Percentiles rank a stretch among this genome's conserved stretches.
These are phyloP conservation scores for Plicaturopsis crispa DNA, from an alignment of 768 basidiomycete species.

Conservation along the genomic window DNA sequence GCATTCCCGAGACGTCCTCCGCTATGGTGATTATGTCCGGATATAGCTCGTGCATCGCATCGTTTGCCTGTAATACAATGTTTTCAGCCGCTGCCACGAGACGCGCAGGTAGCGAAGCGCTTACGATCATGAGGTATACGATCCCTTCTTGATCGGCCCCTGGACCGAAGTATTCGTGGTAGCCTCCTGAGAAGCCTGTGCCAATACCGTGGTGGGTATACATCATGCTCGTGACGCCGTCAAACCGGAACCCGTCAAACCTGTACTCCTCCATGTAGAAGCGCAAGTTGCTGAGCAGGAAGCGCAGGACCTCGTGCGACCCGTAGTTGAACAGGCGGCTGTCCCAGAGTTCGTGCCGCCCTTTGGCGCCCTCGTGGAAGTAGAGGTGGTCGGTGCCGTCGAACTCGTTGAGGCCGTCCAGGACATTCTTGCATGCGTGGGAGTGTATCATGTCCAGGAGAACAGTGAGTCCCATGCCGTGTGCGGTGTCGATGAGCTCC, in stretches of 20 bases:
- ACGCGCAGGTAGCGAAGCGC: conserved; percentile 20
- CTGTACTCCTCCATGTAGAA: conserved; percentile 94
- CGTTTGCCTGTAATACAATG: conserved; percentile 68
- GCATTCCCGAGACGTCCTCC: conserved; percentile 99
- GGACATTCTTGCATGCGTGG: conserved; percentile 95
- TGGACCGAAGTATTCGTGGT: conserved; percentile 95
- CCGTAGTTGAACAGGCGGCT: conserved; percentile 97
- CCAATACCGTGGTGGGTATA: conserved; percentile 98
- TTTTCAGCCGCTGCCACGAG: not conserved
- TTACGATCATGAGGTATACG: conserved; percentile 93
- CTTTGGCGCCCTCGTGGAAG: conserved; percentile 91
- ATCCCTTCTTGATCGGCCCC: conserved; percentile 82
- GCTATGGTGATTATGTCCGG: conserved; percentile 86
- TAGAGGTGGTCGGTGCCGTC: conserved; percentile 97
- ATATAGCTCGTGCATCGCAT: conserved; percentile 76
- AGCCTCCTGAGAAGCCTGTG: conserved; percentile 94
- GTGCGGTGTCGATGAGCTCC: conserved; percentile 92
- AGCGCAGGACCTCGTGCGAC: conserved; percentile 88
- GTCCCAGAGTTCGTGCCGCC: conserved; percentile 96
- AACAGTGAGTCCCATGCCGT: conserved; percentile 86
- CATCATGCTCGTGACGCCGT: conserved; percentile 99
- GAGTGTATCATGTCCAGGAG: conserved; percentile 97
- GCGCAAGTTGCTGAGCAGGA: conserved; percentile 90
- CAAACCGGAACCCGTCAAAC: conserved; percentile 98
- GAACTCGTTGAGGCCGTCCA: conserved; percentile 92